phyloP scores from a whole-genome alignment of 2,329 filamentous ascomycete species.

The Penicillium decumbens region DNA sequence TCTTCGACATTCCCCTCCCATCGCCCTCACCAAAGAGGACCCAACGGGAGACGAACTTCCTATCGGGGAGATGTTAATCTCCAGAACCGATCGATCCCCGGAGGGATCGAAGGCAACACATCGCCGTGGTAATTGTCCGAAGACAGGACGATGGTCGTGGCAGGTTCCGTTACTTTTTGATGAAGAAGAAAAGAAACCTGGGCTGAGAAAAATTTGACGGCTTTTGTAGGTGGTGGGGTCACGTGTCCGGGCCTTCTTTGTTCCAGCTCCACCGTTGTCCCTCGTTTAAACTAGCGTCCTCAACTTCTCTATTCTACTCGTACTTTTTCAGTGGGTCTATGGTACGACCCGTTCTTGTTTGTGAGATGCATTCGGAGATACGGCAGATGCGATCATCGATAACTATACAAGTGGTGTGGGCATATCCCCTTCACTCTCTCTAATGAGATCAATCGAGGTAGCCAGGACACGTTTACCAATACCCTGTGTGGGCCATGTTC shows the following conservation, averaged over 20 bases:
- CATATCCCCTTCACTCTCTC: neutral
- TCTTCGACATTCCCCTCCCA: constrained; percentile 67
- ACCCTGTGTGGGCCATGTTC: neutral
- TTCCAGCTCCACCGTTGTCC: constrained; percentile 11
- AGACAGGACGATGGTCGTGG: constrained; percentile 63
- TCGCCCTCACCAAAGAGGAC: constrained; percentile 68
- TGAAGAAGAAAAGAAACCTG: constrained; percentile 46
- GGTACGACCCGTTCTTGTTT: neutral
- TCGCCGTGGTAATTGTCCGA: constrained; percentile 50
- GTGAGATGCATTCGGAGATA: neutral
- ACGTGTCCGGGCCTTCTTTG: constrained; percentile 28
- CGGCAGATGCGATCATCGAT: neutral
- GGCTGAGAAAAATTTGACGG: constrained; percentile 17
- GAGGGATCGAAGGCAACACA: constrained; percentile 61
- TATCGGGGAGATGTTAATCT: constrained; percentile 60
- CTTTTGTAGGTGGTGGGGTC: constrained; percentile 30
- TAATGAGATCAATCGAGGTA: neutral
- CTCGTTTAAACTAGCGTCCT: neutral
- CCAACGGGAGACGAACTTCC: constrained; percentile 66
- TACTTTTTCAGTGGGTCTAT: neutral
- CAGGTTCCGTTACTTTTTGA: constrained; percentile 62
- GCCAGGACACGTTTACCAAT: neutral
- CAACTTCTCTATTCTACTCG: neutral
- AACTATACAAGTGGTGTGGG: neutral
- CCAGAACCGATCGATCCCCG: constrained; percentile 56